These are phyloP conservation scores for Cyathus striatus DNA, from an alignment of 768 basidiomycete genomes.

Conservation along the genomic window DNA sequence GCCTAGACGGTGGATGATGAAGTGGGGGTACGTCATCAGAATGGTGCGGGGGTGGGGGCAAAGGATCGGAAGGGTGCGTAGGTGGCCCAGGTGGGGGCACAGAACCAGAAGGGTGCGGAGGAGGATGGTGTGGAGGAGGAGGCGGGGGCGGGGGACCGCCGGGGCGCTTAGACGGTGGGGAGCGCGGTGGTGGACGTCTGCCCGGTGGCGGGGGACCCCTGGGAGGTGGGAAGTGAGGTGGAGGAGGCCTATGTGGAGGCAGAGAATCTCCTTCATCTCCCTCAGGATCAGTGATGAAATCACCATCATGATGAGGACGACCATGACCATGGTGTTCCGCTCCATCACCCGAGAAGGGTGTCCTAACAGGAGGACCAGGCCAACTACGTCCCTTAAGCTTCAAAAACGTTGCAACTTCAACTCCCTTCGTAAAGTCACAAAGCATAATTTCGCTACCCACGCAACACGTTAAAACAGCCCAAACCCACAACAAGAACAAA, in stretches of 20 bases:
- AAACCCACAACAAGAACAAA: not conserved
- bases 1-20: not conserved
- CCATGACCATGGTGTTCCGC: not conserved
- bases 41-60: not conserved
- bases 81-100: not conserved
- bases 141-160: not conserved
- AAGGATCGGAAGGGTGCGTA: not conserved
- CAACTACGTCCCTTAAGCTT: conserved; percentile 18
- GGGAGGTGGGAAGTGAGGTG: not conserved
- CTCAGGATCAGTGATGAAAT: not conserved
- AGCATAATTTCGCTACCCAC: conserved; percentile 45
- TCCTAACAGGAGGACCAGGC: not conserved
- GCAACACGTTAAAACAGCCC: not conserved
- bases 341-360: not conserved
- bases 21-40: not conserved
- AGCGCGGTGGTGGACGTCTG: not conserved
- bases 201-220: not conserved
- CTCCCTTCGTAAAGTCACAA: conserved; percentile 37
- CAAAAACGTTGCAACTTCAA: conserved; percentile 33
- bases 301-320: not conserved
- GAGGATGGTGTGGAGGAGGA: not conserved
- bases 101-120: not conserved
- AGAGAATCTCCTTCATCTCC: not conserved
- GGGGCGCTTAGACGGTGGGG: not conserved
- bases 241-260: not conserved